phyloP scores from a whole-genome alignment of 2,329 filamentous ascomycete species.

The Aureobasidium lini region DNA sequence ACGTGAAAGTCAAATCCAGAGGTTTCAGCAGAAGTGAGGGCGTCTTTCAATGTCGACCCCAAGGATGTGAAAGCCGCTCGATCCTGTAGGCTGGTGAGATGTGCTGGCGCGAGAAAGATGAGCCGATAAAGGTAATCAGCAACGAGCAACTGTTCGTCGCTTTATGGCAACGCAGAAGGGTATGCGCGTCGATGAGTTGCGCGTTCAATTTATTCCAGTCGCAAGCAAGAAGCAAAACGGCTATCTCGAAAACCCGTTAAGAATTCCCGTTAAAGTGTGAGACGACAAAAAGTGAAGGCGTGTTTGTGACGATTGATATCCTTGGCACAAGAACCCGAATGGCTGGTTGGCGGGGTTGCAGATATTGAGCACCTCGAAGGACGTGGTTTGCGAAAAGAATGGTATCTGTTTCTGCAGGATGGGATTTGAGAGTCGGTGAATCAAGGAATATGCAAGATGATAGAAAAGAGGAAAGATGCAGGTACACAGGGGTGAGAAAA shows the following conservation, averaged over 20 bases:
- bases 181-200: too few relatives aligned
- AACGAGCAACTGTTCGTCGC: not conserved
- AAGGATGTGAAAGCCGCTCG: too few relatives aligned
- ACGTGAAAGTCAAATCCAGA: too few relatives aligned
- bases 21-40: too few relatives aligned
- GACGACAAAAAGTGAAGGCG: not conserved
- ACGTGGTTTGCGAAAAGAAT: not conserved
- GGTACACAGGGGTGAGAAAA: not conserved
- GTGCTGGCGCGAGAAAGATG: too few relatives aligned
- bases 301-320: constrained; percentile 6
- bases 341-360: constrained; percentile 9
- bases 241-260: constrained; percentile 1
- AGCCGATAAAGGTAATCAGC: too few relatives aligned
- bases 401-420: not conserved
- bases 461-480: not conserved
- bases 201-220: not conserved
- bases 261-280: not conserved
- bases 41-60: too few relatives aligned
- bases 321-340: not conserved
- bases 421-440: not conserved
- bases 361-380: not conserved
- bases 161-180: not conserved
- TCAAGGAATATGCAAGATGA: not conserved
- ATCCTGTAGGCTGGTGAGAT: too few relatives aligned
- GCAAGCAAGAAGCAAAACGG: not conserved